Percentiles rank a stretch among this genome's conserved stretches.
Conservation (phyloP, 2,329 filamentous ascomycete genomes). For the Fusarium falciforme region DNA sequence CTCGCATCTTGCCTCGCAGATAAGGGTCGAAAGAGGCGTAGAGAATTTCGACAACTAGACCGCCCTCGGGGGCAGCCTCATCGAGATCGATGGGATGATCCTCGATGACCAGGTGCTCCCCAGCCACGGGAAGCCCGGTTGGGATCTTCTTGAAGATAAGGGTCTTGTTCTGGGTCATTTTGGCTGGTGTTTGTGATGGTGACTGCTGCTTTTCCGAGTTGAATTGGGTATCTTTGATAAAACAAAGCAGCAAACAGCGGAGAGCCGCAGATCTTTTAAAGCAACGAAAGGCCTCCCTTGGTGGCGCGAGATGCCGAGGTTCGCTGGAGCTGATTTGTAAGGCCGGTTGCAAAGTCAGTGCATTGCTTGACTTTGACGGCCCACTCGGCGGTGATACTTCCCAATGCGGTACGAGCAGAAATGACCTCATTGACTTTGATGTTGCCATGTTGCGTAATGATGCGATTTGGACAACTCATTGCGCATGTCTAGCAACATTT, state of each 20-base stretch:
- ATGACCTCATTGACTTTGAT: constrained; percentile 23
- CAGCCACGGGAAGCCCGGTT: constrained; percentile 72
- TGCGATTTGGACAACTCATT: not conserved
- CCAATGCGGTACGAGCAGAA: constrained; percentile 19
- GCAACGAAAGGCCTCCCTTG: not conserved
- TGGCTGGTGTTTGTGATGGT: constrained; percentile 1
- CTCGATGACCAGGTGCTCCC: constrained; percentile 77
- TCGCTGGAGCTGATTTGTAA: constrained; percentile 9
- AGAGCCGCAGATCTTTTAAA: not conserved
- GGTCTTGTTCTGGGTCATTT: constrained; percentile 72
- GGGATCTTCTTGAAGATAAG: constrained; percentile 80
- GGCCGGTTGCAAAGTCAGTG: constrained; percentile 21
- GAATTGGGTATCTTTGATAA: not conserved
- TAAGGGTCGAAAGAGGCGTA: constrained; percentile 88
- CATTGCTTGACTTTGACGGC: constrained; percentile 5
- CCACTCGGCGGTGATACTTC: constrained; percentile 33
- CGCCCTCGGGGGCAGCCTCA: constrained; percentile 66
- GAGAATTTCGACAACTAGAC: constrained; percentile 77
- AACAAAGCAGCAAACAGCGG: not conserved
- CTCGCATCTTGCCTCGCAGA: constrained; percentile 82
- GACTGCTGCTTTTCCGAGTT: not conserved
- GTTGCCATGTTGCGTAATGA: not conserved
- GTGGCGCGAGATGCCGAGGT: constrained; percentile 11
- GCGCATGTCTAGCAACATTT: too few relatives aligned
- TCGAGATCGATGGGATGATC: constrained; percentile 73